phyloP scores from a whole-genome alignment of 768 basidiomycete genomes.

The Wakefieldia striispora region DNA sequence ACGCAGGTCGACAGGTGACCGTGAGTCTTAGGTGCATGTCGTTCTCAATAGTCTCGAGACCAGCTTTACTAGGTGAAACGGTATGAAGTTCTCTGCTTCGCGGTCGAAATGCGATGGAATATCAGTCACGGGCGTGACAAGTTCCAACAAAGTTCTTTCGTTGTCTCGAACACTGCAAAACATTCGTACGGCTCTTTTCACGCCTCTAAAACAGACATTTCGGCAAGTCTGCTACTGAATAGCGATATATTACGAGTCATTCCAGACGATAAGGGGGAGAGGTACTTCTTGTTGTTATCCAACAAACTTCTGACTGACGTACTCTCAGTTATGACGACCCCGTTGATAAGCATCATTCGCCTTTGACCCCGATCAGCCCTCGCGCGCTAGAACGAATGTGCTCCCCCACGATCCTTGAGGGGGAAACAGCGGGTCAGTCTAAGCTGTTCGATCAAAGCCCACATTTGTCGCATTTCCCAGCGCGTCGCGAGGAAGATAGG shows the following conservation, averaged over 20 bases:
- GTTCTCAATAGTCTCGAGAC: background rate
- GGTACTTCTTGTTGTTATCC: background rate
- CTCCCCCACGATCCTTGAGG: background rate
- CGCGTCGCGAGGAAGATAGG: background rate
- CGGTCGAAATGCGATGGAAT: slow-evolving; percentile 24
- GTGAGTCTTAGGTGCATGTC: slow-evolving; percentile 7
- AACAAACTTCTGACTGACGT: background rate
- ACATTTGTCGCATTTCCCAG: background rate
- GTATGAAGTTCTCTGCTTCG: slow-evolving; percentile 32
- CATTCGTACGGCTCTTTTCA: background rate
- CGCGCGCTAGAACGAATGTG: slow-evolving; percentile 16
- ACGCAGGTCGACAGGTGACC: slow-evolving; percentile 21
- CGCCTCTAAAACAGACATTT: background rate
- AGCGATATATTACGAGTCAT: slow-evolving; percentile 21
- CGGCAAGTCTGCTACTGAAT: slow-evolving; percentile 6
- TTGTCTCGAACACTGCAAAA: slow-evolving; percentile 11
- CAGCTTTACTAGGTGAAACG: slow-evolving; percentile 16
- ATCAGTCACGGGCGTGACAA: slow-evolving; percentile 2
- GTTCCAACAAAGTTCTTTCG: slow-evolving; percentile 18
- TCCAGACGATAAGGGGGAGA: slow-evolving; percentile 1
- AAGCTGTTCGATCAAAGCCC: background rate
- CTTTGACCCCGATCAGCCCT: slow-evolving; percentile 21
- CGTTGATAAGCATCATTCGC: slow-evolving; percentile 1
- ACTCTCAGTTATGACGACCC: slow-evolving; percentile 1
- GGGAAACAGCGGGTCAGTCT: background rate